phyloP scores from a whole-genome alignment of 306 rosid genomes.

The Canavalia ensiformis region DNA sequence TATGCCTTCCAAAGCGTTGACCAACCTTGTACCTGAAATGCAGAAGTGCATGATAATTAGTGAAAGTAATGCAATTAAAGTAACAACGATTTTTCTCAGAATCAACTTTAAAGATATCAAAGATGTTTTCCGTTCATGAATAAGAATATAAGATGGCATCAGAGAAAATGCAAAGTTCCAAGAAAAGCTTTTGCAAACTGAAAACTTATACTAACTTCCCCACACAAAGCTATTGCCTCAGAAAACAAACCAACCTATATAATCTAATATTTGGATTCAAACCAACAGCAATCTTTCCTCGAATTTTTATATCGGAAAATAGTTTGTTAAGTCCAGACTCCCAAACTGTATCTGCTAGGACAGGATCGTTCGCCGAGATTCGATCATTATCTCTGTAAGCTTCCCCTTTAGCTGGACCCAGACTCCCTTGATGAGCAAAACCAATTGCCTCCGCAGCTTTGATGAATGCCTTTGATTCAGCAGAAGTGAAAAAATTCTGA shows the following conservation, averaged over 20 bases:
- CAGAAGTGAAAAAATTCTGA: constrained; percentile 66
- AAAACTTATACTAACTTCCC: neutral
- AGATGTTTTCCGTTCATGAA: constrained; percentile 4
- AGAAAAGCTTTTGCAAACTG: constrained; percentile 1
- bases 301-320: constrained; percentile 73
- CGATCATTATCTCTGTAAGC: constrained; percentile 93
- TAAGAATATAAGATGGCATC: neutral
- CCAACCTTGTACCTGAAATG: constrained; percentile 80
- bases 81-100: constrained; percentile 13
- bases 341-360: constrained; percentile 80
- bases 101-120: constrained; percentile 13
- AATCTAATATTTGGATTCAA: constrained; percentile 88
- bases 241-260: constrained; percentile 70
- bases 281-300: constrained; percentile 81
- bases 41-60: constrained; percentile 35
- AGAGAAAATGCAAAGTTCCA: constrained; percentile 7
- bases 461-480: constrained; percentile 82
- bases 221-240: neutral
- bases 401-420: constrained; percentile 90
- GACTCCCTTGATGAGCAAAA: constrained; percentile 87
- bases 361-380: constrained; percentile 72
- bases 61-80: constrained; percentile 15
- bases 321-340: constrained; percentile 73
- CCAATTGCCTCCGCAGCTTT: constrained; percentile 78
- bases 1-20: constrained; percentile 91